Evolutionary conservation across 345 rosid species (phyloP), one percentile per base, ranked within the genome.

Genomic region (Eucalyptus marginata): DNA sequence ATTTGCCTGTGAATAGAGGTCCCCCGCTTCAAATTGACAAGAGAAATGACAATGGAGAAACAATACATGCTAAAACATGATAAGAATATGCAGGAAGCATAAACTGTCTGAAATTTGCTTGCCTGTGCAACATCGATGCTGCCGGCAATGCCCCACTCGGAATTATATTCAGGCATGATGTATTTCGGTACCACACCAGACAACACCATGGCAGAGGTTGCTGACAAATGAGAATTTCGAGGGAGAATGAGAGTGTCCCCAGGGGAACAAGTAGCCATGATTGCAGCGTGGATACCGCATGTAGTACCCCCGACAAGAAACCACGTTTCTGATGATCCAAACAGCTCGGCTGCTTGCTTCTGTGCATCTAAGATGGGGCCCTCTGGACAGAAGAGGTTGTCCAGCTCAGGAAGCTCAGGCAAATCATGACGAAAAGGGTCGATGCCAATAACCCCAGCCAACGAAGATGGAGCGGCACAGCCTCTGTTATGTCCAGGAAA

Each of bases 401-500:
- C 95, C 14, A 95, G 95, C 89, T 93, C 94, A 11, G 96, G 96
- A 87, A 95, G 95, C 89, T 93, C 95, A 50, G 96, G 94, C 71
- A 95, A 93, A 87, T 95, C 96, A 88, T 95, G 91, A 88, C 88
- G 49, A 89, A 93, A 95, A 17, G 95, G 94, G 52, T 89, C 76
- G n/a, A 87, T 58, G 62, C 96, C 96, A 83, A 95, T 94, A 29
- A 95, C 92, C 52, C 90, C 90, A 44, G 91, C 88, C 51, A 94
- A 89, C 8, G 94, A 93, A 76, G 93, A 86, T 44, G 96, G 96
- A 20, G 95, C 94, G 10, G 95, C 96, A 40, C 86, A 91, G 4
- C 96, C 96, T 89, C 96, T 93, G 86, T 95, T 95, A 90, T 95
- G 96, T 52, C 96, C 96, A 40, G 96, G 96, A 88, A 95, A 95